A percentile compares a stretch with the other conserved stretches of the same genome.
These are phyloP conservation scores for Cytospora mali DNA, from an alignment of 2,329 filamentous ascomycete species.

Conservation along the genomic window DNA sequence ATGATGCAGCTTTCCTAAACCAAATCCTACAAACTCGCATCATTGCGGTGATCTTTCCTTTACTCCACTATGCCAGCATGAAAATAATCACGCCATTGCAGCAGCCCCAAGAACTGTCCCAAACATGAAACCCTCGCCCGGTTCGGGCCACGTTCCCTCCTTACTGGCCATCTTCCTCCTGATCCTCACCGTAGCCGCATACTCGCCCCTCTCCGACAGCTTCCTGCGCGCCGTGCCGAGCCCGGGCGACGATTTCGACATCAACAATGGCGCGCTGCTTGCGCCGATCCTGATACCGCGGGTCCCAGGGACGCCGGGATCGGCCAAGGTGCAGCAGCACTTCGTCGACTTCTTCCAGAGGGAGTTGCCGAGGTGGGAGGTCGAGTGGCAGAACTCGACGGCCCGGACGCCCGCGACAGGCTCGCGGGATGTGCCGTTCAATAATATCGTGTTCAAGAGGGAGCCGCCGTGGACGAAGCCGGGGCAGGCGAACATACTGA, in stretches of 20 bases:
- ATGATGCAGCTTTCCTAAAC: background rate
- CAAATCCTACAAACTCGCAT: background rate
- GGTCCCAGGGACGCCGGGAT: slow-evolving; percentile 84
- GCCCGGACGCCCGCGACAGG: slow-evolving; percentile 77
- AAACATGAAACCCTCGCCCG: slow-evolving; percentile 24
- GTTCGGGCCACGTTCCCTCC: slow-evolving; percentile 29
- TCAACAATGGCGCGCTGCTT: slow-evolving; percentile 73
- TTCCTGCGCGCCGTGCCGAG: slow-evolving; percentile 72
- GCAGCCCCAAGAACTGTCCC: slow-evolving; percentile 17
- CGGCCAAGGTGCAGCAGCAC: slow-evolving; percentile 72
- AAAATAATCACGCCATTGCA: slow-evolving; percentile 10
- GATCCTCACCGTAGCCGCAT: slow-evolving; percentile 38
- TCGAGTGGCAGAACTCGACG: slow-evolving; percentile 90
- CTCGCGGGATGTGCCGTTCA: slow-evolving; percentile 73
- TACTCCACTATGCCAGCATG: slow-evolving; percentile 18
- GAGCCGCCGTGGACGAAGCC: slow-evolving; percentile 80
- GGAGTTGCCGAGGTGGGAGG: slow-evolving; percentile 75
- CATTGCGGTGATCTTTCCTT: background rate
- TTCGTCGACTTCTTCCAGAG: slow-evolving; percentile 80
- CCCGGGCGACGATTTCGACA: slow-evolving; percentile 77
- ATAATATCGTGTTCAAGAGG: slow-evolving; percentile 81
- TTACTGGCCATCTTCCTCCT: slow-evolving; percentile 28
- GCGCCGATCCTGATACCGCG: slow-evolving; percentile 85
- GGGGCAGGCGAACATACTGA: slow-evolving; percentile 79
- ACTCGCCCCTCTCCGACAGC: slow-evolving; percentile 68